Conservation (phyloP, 1,284 basidiomycete species). For the Malassezia furfur region DNA sequence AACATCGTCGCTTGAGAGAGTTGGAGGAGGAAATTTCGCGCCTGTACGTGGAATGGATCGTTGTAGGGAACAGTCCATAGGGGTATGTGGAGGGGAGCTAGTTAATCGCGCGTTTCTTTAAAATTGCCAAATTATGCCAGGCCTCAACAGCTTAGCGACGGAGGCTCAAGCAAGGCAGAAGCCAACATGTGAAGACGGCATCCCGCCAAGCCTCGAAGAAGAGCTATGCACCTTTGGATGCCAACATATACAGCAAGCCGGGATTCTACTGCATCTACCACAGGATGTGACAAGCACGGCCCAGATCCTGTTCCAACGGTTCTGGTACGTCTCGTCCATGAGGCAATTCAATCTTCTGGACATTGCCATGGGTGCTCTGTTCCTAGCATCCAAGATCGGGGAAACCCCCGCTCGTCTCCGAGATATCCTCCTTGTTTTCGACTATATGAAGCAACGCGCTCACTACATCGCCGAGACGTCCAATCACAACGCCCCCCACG, state of each 20-base stretch:
- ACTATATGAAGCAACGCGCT: slow-evolving; percentile 56
- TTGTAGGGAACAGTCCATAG: background rate
- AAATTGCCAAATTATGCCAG: slow-evolving; percentile 19
- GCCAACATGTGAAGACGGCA: slow-evolving; percentile 71
- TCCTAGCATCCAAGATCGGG: slow-evolving; percentile 88
- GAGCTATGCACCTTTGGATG: slow-evolving; percentile 79
- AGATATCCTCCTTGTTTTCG: slow-evolving; percentile 87
- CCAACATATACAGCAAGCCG: slow-evolving; percentile 77
- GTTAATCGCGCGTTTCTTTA: background rate
- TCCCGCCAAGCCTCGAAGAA: slow-evolving; percentile 68
- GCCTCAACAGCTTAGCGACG: slow-evolving; percentile 74
- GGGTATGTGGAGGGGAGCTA: background rate
- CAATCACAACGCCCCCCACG: no score
- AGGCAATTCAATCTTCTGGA: slow-evolving; percentile 70
- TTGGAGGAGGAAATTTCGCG: slow-evolving; percentile 2
- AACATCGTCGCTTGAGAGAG: background rate
- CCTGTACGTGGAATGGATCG: slow-evolving; percentile 1
- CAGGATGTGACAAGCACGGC: slow-evolving; percentile 93
- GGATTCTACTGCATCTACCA: slow-evolving; percentile 80
- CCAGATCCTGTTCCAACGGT: slow-evolving; percentile 89
- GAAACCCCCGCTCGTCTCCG: slow-evolving; percentile 83
- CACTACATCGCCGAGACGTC: slow-evolving; percentile 6
- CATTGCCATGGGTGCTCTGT: slow-evolving; percentile 81
- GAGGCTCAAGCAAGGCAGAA: slow-evolving; percentile 65
- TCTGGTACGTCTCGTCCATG: slow-evolving; percentile 92